phyloP scores from a whole-genome alignment of 768 basidiomycete species.

The Tricholoma matsutake region DNA sequence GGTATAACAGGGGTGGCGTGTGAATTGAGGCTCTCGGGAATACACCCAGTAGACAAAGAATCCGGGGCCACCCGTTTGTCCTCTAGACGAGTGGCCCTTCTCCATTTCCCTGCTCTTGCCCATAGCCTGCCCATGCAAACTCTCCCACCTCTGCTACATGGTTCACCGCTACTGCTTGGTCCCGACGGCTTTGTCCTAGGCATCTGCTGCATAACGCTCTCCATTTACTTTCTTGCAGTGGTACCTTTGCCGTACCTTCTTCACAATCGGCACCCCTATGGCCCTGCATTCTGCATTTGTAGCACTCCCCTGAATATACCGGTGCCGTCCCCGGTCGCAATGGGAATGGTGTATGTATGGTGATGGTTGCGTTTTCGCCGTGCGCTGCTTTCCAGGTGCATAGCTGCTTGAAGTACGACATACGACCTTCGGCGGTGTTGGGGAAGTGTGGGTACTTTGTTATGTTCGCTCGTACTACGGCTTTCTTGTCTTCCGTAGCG shows the following conservation, averaged over 20 bases:
- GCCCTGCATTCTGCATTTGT: no score
- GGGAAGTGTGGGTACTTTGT: neutral
- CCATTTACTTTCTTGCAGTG: neutral
- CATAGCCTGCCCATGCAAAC: no score
- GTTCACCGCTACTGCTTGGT: neutral
- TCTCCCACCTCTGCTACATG: neutral
- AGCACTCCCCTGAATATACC: no score
- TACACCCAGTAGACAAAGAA: neutral
- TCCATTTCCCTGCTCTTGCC: no score
- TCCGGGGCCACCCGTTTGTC: neutral
- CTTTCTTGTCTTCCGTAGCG: neutral
- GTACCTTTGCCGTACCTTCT: neutral
- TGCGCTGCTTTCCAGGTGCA: neutral
- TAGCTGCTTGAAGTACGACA: neutral
- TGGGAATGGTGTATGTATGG: neutral
- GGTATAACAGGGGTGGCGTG: neutral
- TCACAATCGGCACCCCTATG: no score
- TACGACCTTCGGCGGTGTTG: neutral
- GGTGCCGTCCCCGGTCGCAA: no score
- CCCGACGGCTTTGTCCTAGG: neutral
- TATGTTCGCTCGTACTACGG: neutral
- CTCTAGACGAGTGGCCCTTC: neutral
- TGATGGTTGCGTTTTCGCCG: neutral
- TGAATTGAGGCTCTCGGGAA: neutral
- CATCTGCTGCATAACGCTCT: neutral